Percentiles rank a stretch among this genome's conserved stretches.
These are phyloP conservation scores for Tolypocladium paradoxum DNA, from an alignment of 2,329 filamentous ascomycete species.

Conservation along the genomic window DNA sequence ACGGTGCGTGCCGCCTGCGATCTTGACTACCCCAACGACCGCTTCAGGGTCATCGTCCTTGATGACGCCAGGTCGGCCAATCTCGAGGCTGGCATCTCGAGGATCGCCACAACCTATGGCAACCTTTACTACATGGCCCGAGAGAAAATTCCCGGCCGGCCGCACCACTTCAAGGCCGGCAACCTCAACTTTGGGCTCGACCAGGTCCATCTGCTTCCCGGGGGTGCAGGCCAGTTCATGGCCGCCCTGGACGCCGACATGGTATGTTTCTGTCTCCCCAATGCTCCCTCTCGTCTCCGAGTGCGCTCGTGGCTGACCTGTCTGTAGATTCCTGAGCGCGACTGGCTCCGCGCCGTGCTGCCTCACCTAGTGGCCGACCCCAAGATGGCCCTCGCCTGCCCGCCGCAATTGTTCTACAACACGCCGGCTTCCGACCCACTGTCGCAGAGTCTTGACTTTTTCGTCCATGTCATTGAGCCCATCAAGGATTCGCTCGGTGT, in stretches of 20 bases:
- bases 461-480: slow-evolving; percentile 42
- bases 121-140: slow-evolving; percentile 45
- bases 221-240: slow-evolving; percentile 45
- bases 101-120: slow-evolving; percentile 27
- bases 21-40: slow-evolving; percentile 41
- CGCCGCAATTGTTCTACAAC: slow-evolving; percentile 54
- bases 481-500: slow-evolving; percentile 41
- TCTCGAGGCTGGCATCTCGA: slow-evolving; percentile 28
- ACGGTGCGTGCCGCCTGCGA: slow-evolving; percentile 44
- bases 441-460: slow-evolving; percentile 45
- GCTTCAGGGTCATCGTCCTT: slow-evolving; percentile 42
- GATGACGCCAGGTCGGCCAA: slow-evolving; percentile 40
- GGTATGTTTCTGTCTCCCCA: slow-evolving; percentile 24
- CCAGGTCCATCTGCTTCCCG: slow-evolving; percentile 36
- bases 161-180: slow-evolving; percentile 52
- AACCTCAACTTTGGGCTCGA: slow-evolving; percentile 52
- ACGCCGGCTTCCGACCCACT: slow-evolving; percentile 47
- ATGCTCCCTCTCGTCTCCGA: no score
- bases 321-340: slow-evolving; percentile 45
- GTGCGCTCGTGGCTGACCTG: background rate
- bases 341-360: slow-evolving; percentile 49
- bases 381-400: slow-evolving; percentile 48
- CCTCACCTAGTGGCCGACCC: slow-evolving; percentile 47
- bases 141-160: slow-evolving; percentile 34
- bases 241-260: slow-evolving; percentile 58